Base-by-base conservation (phyloP, 192 early-diverging fungal genomes). In the Radiomyces spectabilis region DNA sequence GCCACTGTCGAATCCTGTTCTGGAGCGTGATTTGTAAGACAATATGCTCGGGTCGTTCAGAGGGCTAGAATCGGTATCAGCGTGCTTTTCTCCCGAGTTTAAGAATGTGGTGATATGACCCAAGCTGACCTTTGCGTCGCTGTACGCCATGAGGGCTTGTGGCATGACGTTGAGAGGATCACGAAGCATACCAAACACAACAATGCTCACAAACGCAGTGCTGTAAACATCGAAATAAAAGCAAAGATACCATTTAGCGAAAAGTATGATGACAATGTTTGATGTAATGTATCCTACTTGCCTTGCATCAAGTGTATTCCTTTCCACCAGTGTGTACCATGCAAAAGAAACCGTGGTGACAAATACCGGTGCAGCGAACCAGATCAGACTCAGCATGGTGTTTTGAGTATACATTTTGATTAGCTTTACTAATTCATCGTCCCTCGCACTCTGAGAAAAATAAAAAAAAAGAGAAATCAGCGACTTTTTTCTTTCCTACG, bases 161-260 rank as follows among this genome's bases (percentile, higher is more conserved):
- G 85, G 82, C 31, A 84, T 65, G 21, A 57, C 61, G 21, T 63
- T 50, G 9, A 83, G 69, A 34, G 82, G 84, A n/a, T 70, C 63
- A 16, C 74, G 70, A 3, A 89, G 53, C 54, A 71, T 72, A 12
- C 80, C 75, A 61, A 86, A 86, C 5, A 90, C 63, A 1, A 80
- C 72, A 51, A 87, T 65, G 27, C 72, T 71, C 0, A 85, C 83
- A 65, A 87, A 89, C 0, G 82, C 87, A 10, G 78, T 75, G 33
- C 59, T 61, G 40, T 30, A 51, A 3, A 33, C 15, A 42, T 15
- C 10, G 13, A 2, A 30, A 33, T 42, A 16, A 38, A 10, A 37
- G 2, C 12, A 31, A 44, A 15, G 25, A 48, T 19, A n/a, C 24
- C 6, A 41, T 25, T 4, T 19, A 42, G 5, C 19, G n/a, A 8